Evolutionary conservation across 495 filamentous ascomycete species (phyloP).

Genomic region (Thozetella sp.): DNA sequence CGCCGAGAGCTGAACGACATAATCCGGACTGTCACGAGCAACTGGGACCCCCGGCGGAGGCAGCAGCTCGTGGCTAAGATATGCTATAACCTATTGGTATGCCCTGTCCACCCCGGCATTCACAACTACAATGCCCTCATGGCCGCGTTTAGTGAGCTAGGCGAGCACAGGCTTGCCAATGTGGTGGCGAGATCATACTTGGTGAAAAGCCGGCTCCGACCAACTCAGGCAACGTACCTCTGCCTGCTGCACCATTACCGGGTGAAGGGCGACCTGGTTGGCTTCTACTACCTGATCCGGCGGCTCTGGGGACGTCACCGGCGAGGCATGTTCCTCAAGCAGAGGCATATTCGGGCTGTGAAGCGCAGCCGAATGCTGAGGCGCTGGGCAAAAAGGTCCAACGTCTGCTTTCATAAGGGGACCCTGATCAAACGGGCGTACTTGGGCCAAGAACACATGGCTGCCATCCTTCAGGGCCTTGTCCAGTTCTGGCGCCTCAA

Average conservation of each 20-base stretch:
- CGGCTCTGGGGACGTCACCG: constrained; percentile 33
- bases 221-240: constrained; percentile 54
- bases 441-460: constrained; percentile 21
- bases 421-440: constrained; percentile 24
- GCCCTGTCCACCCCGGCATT: constrained; percentile 55
- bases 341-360: constrained; percentile 11
- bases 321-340: constrained; percentile 19
- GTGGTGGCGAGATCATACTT: constrained; percentile 55
- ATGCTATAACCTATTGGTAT: constrained; percentile 67
- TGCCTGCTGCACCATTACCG: constrained; percentile 59
- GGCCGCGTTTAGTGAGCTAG: constrained; percentile 51
- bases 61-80: constrained; percentile 53
- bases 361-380: neutral
- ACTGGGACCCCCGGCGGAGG: constrained; percentile 14
- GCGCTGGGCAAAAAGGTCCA: constrained; percentile 14
- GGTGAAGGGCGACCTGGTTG: constrained; percentile 29
- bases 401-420: constrained; percentile 8
- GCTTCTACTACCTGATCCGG: constrained; percentile 37
- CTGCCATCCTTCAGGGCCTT: constrained; percentile 37
- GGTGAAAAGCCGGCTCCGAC: constrained; percentile 42
- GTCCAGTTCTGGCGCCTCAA: constrained; percentile 32
- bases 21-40: constrained; percentile 31
- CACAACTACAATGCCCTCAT: constrained; percentile 71
- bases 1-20: constrained; percentile 30
- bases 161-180: constrained; percentile 50